Base-by-base conservation (phyloP, 768 basidiomycete genomes). In the Sporobolomyces phaffii region DNA sequence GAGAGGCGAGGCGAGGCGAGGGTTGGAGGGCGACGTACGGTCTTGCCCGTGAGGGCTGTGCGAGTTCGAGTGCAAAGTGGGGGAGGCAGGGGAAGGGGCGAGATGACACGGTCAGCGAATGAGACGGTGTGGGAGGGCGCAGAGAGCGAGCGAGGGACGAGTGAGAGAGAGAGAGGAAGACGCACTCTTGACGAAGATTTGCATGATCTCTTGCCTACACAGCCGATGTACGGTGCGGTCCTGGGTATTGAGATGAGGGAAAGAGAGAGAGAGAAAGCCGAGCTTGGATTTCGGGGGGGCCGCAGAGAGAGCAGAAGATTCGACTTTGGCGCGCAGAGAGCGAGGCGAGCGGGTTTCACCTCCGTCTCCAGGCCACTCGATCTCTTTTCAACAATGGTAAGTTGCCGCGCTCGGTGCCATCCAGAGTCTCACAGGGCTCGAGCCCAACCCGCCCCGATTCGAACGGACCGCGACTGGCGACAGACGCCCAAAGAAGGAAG, bases 11-110 rank as follows among this genome's bases (percentile, higher is more conserved):
- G 26, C 28, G 54, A 52, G 54, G 20, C 26, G 36, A 28, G 20
- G 11, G 10, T 4, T 43, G 40, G 11, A 10, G 28, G 6, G 5
- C 26, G 28, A 26, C 36, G 88, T 77, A 91, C 93, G 83, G 93
- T 97, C 84, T 96, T 96, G 79, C 91, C 92, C 85, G 92, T 94
- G 76, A 94, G 75, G 89, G 87, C 89, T 91, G 75, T 36, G 13
- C 69, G n/a, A n/a, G n/a, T n/a, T n/a, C n/a, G n/a, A n/a, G n/a
- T n/a, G n/a, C n/a, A n/a, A 44, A 24, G 13, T 8, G 20, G 22
- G 48, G 28, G 72, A 36, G 31, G 24, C 31, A n/a, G 50, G 36
- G n/a, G 18, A n/a, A 65, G 38, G 62, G 68, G 59, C 59, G 70
- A 68, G 61, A 57, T 51, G 50, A 5, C 31, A 51, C 47, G 33